phyloP scores from a whole-genome alignment of 2,329 filamentous ascomycete species.

The Scedosporium dehoogii region DNA sequence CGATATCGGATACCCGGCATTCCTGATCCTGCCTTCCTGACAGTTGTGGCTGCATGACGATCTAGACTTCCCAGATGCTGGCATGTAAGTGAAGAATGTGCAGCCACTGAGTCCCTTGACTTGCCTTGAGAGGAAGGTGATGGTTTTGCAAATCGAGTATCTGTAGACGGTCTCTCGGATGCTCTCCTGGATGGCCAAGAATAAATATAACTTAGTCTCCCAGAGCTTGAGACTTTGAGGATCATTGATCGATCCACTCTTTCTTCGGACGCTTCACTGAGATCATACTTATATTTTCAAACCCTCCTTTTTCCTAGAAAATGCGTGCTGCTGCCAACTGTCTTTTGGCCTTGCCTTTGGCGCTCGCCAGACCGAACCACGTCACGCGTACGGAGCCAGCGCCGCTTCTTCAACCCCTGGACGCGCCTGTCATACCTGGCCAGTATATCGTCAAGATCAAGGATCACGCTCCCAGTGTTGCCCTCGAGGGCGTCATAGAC shows the following conservation, averaged over 20 bases:
- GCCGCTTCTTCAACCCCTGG: constrained; percentile 7
- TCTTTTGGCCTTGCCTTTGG: constrained; percentile 15
- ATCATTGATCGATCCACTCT: not conserved
- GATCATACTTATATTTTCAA: not conserved
- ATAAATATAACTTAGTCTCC: no score
- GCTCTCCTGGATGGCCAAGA: no score
- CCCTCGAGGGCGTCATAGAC: constrained; percentile 21
- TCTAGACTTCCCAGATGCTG: not conserved
- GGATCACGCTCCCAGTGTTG: constrained; percentile 17
- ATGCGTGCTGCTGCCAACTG: constrained; percentile 18
- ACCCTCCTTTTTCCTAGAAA: constrained; percentile 7
- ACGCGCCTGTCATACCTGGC: constrained; percentile 18
- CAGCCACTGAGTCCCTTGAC: no score
- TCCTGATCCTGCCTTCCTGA: not conserved
- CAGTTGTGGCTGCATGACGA: no score
- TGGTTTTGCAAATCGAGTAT: no score
- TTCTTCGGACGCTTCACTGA: not conserved
- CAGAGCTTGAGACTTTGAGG: no score
- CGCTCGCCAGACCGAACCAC: constrained; percentile 9
- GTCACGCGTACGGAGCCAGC: constrained; percentile 10
- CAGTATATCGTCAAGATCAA: constrained; percentile 37
- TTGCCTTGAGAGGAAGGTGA: no score
- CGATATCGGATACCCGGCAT: not conserved
- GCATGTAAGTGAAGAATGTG: not conserved
- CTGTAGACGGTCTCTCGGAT: no score